Evolutionary conservation across 2,329 filamentous ascomycete species (phyloP).

Genomic region (Colletotrichum acutatum): DNA sequence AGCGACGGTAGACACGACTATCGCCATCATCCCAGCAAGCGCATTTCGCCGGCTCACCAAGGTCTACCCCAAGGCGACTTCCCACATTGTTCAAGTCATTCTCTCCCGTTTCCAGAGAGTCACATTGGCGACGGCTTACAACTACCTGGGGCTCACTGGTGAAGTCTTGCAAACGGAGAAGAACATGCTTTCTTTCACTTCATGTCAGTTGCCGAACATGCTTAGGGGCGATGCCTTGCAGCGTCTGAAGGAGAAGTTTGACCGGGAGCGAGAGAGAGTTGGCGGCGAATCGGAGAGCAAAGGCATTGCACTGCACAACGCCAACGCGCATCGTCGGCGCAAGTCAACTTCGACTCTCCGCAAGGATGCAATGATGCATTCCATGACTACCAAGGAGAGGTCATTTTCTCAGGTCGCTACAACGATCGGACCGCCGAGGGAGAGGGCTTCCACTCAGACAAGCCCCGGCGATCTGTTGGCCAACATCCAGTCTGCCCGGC

Average conservation of each 20-base stretch:
- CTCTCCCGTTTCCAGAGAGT: constrained; percentile 93
- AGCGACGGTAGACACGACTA: constrained; percentile 95
- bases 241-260: constrained; percentile 93
- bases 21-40: constrained; percentile 96
- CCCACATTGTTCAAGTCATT: constrained; percentile 98
- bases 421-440: constrained; percentile 52
- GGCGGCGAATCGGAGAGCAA: constrained; percentile 86
- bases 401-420: constrained; percentile 55
- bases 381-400: constrained; percentile 61
- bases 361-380: constrained; percentile 82
- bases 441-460: constrained; percentile 56
- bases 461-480: constrained; percentile 84
- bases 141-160: constrained; percentile 89
- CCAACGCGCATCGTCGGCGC: constrained; percentile 70
- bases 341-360: constrained; percentile 80
- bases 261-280: constrained; percentile 82
- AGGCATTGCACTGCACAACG: constrained; percentile 95
- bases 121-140: constrained; percentile 92
- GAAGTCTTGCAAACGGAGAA: constrained; percentile 94
- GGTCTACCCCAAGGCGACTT: constrained; percentile 94
- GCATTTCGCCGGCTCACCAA: constrained; percentile 93
- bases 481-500: constrained; percentile 78
- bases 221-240: constrained; percentile 85
- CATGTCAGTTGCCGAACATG: constrained; percentile 90
- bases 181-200: constrained; percentile 92